Base-by-base conservation (phyloP, 768 basidiomycete species). In the Amanita pseudoporphyria region DNA sequence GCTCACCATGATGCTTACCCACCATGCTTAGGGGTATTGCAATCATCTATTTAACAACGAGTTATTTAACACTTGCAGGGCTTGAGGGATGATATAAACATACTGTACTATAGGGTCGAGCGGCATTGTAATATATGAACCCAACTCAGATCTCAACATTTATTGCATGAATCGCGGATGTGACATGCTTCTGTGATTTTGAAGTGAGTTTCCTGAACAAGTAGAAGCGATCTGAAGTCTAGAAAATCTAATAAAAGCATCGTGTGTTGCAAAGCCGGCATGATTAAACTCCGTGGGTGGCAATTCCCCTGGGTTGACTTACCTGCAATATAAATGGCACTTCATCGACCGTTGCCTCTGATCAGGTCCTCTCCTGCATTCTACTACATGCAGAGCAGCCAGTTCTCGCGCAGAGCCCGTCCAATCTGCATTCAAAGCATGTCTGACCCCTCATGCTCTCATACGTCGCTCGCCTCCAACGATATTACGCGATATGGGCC, bases 11-110 rank as follows among this genome's bases (percentile, higher is more conserved):
- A 60, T 19, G 69, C 70, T 28, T 70, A 68, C 14, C 81, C 82
- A 19, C 87, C 87, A 0, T 88, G 83, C 65, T 74, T 86, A 55
- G 81, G 70, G 38, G 70, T 88, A 50, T 67, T 87, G 38, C 68
- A 76, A 45, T 69, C 73, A 54, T 61, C 61, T 52, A 52, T 58
- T 52, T 60, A 53, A 59, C 40, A 56, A 28, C 37, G 14, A 30
- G 26, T 40, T 12, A 12, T 36, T 13, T 33, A 22, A 28, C 21
- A 35, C 28, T 43, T 28, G 28, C 44, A 45, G 44, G 33, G 33
- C 36, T 36, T 35, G 37, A 24, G 18, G 21, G 14, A 3, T 39
- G 36, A 14, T 28, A 28, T 24, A 28, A 19, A 30, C 24, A 10
- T 24, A 32, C 14, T 28, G 38, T n/a, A 36, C 37, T 5, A 30